Conservation (phyloP, 1,139 yeast genomes). For the Saccharomyces hybrid region DNA sequence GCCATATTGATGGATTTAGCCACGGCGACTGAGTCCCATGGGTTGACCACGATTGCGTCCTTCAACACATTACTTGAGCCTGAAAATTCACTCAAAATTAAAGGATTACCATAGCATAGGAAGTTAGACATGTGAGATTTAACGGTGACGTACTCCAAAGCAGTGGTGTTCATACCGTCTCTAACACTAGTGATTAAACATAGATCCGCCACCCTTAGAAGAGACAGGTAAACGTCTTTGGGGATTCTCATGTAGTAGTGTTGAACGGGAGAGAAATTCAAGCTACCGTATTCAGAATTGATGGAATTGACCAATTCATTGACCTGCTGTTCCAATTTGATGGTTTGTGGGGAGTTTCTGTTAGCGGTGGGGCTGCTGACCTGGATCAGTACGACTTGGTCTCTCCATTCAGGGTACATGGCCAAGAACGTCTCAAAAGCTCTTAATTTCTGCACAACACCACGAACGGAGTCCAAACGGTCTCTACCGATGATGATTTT, state of each 20-base stretch:
- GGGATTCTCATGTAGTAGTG: slow-evolving; percentile 88
- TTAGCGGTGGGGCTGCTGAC: slow-evolving; percentile 63
- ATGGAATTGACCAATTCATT: slow-evolving; percentile 71
- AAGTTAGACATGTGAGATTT: slow-evolving; percentile 49
- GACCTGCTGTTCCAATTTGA: slow-evolving; percentile 64
- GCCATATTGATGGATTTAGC: slow-evolving; percentile 76
- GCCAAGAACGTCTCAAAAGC: slow-evolving; percentile 78
- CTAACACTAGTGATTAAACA: slow-evolving; percentile 85
- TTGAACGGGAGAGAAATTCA: slow-evolving; percentile 76
- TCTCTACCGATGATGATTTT: slow-evolving; percentile 81
- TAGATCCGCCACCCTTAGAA: slow-evolving; percentile 81
- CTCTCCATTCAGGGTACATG: slow-evolving; percentile 89
- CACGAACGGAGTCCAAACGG: slow-evolving; percentile 70
- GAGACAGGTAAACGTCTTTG: slow-evolving; percentile 81
- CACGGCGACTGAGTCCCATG: slow-evolving; percentile 94
- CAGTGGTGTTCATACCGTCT: slow-evolving; percentile 96
- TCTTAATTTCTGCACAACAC: slow-evolving; percentile 73
- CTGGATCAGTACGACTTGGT: slow-evolving; percentile 80
- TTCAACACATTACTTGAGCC: slow-evolving; percentile 79
- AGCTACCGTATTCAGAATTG: slow-evolving; percentile 74
- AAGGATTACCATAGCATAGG: slow-evolving; percentile 47
- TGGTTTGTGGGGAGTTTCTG: slow-evolving; percentile 24
- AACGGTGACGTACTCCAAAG: slow-evolving; percentile 83
- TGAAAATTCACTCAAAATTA: slow-evolving; percentile 84
- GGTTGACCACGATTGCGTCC: slow-evolving; percentile 83